Conservation (phyloP, 192 early-diverging fungal genomes). For the Mycoemilia scoparia region DNA sequence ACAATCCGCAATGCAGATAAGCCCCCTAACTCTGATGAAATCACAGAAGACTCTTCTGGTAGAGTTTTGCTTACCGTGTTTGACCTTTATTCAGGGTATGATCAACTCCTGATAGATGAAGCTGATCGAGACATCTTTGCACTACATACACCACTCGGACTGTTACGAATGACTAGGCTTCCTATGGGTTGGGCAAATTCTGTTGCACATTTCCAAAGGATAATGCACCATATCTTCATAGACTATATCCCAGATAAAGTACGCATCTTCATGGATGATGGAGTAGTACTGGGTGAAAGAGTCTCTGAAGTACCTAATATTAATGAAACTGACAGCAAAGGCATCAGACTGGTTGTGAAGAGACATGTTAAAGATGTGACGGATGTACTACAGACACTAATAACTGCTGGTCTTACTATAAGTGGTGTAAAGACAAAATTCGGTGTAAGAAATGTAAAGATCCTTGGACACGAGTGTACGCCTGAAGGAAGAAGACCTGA, state of each 20-base stretch:
- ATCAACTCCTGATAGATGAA: slow-evolving; percentile 1
- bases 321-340: background rate
- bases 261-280: slow-evolving; percentile 2
- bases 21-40: background rate
- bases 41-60: background rate
- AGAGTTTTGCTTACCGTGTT: background rate
- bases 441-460: background rate
- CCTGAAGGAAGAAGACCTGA: background rate
- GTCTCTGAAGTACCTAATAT: background rate
- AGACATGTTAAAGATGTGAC: background rate
- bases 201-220: background rate
- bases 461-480: background rate
- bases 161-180: slow-evolving; percentile 1
- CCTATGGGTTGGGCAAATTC: slow-evolving; percentile 4
- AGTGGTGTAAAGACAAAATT: background rate
- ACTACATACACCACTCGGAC: background rate
- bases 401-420: background rate
- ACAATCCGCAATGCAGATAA: slow-evolving; percentile 2
- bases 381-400: background rate
- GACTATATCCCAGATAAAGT: background rate
- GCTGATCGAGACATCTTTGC: slow-evolving; percentile 1
- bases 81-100: slow-evolving; percentile 3
- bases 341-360: too few relatives aligned
- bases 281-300: background rate
- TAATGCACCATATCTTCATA: background rate